Percentiles rank a stretch among this genome's conserved stretches.
phyloP scores from a whole-genome alignment of 495 filamentous ascomycete genomes.

The Podospora sp. region DNA sequence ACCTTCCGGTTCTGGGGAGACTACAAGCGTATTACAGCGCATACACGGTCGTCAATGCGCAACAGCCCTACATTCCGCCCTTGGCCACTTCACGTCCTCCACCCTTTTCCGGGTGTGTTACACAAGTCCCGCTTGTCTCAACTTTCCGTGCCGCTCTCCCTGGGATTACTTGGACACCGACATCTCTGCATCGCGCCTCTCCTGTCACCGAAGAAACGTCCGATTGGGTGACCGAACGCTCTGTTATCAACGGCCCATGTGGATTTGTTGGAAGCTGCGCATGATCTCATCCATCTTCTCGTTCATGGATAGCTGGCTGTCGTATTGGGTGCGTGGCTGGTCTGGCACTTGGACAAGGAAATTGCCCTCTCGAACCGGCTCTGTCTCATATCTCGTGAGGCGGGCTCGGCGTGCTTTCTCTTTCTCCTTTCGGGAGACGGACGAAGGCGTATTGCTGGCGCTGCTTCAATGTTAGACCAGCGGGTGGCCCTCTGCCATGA shows the following conservation, averaged over 20 bases:
- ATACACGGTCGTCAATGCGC: not conserved
- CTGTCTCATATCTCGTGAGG: constrained; percentile 10
- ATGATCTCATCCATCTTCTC: constrained; percentile 21
- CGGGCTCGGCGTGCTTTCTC: constrained; percentile 3
- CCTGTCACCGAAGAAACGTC: not conserved
- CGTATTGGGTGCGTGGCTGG: not conserved
- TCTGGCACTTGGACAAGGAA: constrained; percentile 14
- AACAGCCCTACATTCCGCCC: not conserved
- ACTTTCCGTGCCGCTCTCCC: not conserved
- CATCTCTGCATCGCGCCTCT: not conserved
- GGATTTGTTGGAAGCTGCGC: constrained; percentile 1
- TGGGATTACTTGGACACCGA: not conserved
- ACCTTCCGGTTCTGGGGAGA: not conserved
- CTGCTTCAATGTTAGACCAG: not conserved
- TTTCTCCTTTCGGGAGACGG: constrained; percentile 6
- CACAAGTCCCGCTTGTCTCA: not conserved
- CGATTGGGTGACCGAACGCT: not conserved
- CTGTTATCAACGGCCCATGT: not conserved
- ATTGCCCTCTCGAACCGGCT: constrained; percentile 21
- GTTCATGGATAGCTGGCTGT: not conserved
- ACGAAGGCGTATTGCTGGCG: not conserved
- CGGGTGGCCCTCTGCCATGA: not conserved
- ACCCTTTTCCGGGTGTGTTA: not conserved
- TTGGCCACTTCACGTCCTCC: not conserved
- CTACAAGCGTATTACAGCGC: not conserved